Percentiles rank a stretch among this genome's conserved stretches.
Conservation (phyloP, 2,329 filamentous ascomycete genomes). For the Huntiella abstrusa region DNA sequence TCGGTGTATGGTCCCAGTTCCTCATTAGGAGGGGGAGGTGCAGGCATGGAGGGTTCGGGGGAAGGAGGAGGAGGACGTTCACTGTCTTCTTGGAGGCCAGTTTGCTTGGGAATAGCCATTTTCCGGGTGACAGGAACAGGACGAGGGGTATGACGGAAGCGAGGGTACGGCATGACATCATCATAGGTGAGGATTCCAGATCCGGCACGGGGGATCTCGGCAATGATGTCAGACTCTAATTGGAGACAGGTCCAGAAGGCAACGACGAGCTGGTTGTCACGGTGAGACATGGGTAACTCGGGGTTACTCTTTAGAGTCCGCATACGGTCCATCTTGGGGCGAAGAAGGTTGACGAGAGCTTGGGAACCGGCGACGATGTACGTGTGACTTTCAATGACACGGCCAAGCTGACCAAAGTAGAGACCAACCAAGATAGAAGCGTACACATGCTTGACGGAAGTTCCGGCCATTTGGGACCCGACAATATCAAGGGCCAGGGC, state of each 20-base stretch:
- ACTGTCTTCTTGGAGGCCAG: constrained; percentile 18
- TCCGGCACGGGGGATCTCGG: constrained; percentile 52
- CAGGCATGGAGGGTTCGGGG: constrained; percentile 46
- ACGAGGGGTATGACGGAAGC: constrained; percentile 18
- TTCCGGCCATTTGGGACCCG: constrained; percentile 59
- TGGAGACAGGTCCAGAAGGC: constrained; percentile 91
- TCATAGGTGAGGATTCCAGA: constrained; percentile 43
- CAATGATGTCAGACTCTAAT: constrained; percentile 83
- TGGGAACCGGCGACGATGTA: constrained; percentile 39
- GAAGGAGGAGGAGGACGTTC: constrained; percentile 41
- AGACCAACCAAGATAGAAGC: constrained; percentile 68
- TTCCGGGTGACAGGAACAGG: not conserved
- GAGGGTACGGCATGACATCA: constrained; percentile 48
- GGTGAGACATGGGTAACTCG: constrained; percentile 18
- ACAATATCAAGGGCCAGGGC: constrained; percentile 73
- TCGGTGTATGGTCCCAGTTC: constrained; percentile 22
- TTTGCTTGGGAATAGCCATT: not conserved
- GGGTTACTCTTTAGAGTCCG: constrained; percentile 21
- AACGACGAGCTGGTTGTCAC: constrained; percentile 49
- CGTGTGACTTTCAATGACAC: constrained; percentile 67
- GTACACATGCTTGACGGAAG: constrained; percentile 68
- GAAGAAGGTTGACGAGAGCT: constrained; percentile 51
- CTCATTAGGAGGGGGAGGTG: constrained; percentile 31
- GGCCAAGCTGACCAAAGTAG: constrained; percentile 73
- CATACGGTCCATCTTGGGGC: constrained; percentile 41